Evolutionary conservation across 1,139 yeast species (phyloP).

Genomic region (Meyerozyma elateridarum): DNA sequence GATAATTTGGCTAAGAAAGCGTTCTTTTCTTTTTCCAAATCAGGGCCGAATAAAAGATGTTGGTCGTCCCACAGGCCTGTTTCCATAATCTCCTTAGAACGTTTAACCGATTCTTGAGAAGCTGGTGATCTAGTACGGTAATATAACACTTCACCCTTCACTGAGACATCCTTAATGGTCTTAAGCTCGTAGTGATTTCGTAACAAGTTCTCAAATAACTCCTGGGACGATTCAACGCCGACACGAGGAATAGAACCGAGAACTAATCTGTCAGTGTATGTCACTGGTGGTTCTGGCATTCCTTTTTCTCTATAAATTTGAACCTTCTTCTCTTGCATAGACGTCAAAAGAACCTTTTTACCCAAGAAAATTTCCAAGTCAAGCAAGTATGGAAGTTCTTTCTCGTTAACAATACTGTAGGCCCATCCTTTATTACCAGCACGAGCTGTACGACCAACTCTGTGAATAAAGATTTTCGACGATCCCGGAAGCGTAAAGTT

Average conservation of each 20-base stretch:
- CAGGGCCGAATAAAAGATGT: slow-evolving; percentile 70
- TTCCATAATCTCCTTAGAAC: slow-evolving; percentile 76
- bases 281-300: slow-evolving; percentile 49
- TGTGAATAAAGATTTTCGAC: slow-evolving; percentile 88
- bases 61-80: slow-evolving; percentile 84
- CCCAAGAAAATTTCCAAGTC: slow-evolving; percentile 92
- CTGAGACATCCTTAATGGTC: slow-evolving; percentile 64
- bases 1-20: slow-evolving; percentile 66
- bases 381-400: slow-evolving; percentile 82
- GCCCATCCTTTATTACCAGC: slow-evolving; percentile 99
- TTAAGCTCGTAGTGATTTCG: slow-evolving; percentile 65
- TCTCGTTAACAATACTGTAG: slow-evolving; percentile 78
- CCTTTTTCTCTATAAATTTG: slow-evolving; percentile 42
- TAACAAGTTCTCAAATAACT: slow-evolving; percentile 61
- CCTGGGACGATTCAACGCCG: slow-evolving; percentile 67
- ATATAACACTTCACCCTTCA: slow-evolving; percentile 84
- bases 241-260: slow-evolving; percentile 78
- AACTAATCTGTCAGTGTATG: slow-evolving; percentile 73
- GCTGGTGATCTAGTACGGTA: slow-evolving; percentile 84
- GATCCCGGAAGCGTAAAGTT: slow-evolving; percentile 89
- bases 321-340: slow-evolving; percentile 62
- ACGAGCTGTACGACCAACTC: slow-evolving; percentile 99
- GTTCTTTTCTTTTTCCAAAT: slow-evolving; percentile 69
- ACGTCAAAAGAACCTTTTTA: slow-evolving; percentile 65
- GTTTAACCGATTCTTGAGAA: slow-evolving; percentile 74